Evolutionary conservation across 169 alveolate species (phyloP).

Genomic region (Cryptosporidium baileyi): DNA sequence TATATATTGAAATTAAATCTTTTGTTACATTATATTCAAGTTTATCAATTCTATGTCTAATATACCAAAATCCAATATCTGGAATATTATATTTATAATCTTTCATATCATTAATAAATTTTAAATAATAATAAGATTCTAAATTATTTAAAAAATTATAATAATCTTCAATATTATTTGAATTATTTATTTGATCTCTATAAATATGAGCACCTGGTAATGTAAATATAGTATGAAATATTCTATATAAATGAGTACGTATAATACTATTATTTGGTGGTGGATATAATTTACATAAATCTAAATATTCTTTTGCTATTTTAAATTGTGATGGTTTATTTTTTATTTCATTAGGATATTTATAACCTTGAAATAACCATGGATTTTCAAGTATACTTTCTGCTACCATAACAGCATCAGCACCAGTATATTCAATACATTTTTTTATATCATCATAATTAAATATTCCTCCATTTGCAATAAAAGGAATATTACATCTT

Average conservation of each 20-base stretch:
- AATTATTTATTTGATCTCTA: constrained; percentile 38
- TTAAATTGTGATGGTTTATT: constrained; percentile 74
- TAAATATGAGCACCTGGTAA: constrained; percentile 35
- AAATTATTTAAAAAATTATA: neutral
- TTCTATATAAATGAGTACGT: constrained; percentile 45
- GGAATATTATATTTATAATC: constrained; percentile 1
- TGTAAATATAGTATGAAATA: constrained; percentile 39
- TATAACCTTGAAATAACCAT: constrained; percentile 73
- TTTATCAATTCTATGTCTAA: constrained; percentile 48
- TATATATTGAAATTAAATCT: constrained; percentile 45
- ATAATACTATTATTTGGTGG: constrained; percentile 60
- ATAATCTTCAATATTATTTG: constrained; percentile 11
- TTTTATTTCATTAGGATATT: constrained; percentile 57
- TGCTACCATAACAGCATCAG: constrained; percentile 91
- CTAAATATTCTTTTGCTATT: constrained; percentile 76
- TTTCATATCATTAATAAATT: neutral
- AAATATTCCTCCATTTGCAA: constrained; percentile 93
- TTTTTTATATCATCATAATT: constrained; percentile 83
- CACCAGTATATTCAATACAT: constrained; percentile 89
- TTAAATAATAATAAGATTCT: neutral
- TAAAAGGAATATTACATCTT: constrained; percentile 86
- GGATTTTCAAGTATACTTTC: constrained; percentile 92
- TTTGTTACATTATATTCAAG: constrained; percentile 21
- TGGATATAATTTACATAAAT: constrained; percentile 70
- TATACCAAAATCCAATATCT: constrained; percentile 57